Conservation (phyloP, 2,329 filamentous ascomycete genomes). For the Aphanocladium album region DNA sequence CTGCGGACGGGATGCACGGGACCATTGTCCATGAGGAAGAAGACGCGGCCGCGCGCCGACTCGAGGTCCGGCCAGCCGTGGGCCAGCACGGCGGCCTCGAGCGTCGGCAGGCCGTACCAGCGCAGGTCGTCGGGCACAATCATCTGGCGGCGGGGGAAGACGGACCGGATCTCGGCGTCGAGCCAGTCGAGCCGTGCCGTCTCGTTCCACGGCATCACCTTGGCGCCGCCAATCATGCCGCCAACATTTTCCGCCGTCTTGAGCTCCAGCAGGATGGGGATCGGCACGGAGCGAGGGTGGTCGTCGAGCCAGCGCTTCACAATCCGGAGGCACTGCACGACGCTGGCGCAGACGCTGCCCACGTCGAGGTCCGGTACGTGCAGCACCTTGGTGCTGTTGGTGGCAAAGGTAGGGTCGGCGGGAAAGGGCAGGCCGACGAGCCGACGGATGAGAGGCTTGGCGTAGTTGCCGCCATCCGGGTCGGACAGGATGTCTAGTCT, state of each 20-base stretch:
- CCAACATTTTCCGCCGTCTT: conserved; percentile 30
- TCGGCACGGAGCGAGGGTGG: conserved; percentile 39
- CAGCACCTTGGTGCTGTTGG: conserved; percentile 43
- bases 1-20: conserved; percentile 32
- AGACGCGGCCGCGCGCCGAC: conserved; percentile 38
- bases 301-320: conserved; percentile 40
- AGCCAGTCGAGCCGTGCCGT: conserved; percentile 35
- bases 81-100: conserved; percentile 41
- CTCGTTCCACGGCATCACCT: conserved; percentile 39
- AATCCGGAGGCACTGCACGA: conserved; percentile 37
- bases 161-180: conserved; percentile 41
- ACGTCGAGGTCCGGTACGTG: conserved; percentile 47
- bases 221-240: conserved; percentile 26
- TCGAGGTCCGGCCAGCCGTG: conserved; percentile 45
- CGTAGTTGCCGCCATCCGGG: conserved; percentile 42
- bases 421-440: conserved; percentile 33
- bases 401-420: conserved; percentile 32
- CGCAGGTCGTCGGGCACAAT: conserved; percentile 44
- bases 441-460: conserved; percentile 37
- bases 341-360: conserved; percentile 40
- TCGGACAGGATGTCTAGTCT: conserved; percentile 43
- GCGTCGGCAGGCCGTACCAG: conserved; percentile 29
- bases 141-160: conserved; percentile 35
- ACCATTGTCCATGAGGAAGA: conserved; percentile 49
- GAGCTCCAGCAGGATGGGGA: conserved; percentile 46